phyloP scores from a whole-genome alignment of 2,329 filamentous ascomycete species.

The Paecilomyces dactylethromorphus region DNA sequence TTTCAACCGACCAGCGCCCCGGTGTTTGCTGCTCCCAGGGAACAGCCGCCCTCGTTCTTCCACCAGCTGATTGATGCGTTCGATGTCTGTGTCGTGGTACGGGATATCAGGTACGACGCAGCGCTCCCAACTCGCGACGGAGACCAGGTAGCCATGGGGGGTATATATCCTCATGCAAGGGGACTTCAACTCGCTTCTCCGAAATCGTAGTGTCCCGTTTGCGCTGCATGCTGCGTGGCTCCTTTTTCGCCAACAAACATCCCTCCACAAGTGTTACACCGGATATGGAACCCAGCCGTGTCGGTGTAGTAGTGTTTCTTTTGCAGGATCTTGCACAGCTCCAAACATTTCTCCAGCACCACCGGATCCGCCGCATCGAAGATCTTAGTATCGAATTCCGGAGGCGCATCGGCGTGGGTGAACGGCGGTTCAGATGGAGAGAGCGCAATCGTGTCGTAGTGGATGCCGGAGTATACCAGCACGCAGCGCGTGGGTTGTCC shows the following conservation, averaged over 20 bases:
- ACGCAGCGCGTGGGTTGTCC: slow-evolving; percentile 63
- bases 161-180: neutral
- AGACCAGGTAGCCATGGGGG: neutral
- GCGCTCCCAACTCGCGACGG: neutral
- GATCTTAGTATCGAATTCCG: slow-evolving; percentile 74
- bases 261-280: slow-evolving; percentile 58
- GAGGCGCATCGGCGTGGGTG: slow-evolving; percentile 51
- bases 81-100: neutral
- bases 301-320: slow-evolving; percentile 81
- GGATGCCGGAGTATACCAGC: slow-evolving; percentile 84
- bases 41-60: neutral
- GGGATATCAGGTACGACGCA: neutral
- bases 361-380: slow-evolving; percentile 54
- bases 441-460: slow-evolving; percentile 85
- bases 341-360: slow-evolving; percentile 54
- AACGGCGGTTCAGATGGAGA: slow-evolving; percentile 55
- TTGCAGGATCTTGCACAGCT: slow-evolving; percentile 60
- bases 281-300: slow-evolving; percentile 70
- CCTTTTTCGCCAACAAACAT: slow-evolving; percentile 40
- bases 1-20: neutral
- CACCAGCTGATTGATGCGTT: neutral
- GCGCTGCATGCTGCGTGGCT: slow-evolving; percentile 39
- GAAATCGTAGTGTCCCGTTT: slow-evolving; percentile 45
- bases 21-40: neutral
- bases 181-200: slow-evolving; percentile 35